These are phyloP conservation scores for Cairneyella variabilis DNA, from an alignment of 495 filamentous ascomycete genomes.

Conservation along the genomic window DNA sequence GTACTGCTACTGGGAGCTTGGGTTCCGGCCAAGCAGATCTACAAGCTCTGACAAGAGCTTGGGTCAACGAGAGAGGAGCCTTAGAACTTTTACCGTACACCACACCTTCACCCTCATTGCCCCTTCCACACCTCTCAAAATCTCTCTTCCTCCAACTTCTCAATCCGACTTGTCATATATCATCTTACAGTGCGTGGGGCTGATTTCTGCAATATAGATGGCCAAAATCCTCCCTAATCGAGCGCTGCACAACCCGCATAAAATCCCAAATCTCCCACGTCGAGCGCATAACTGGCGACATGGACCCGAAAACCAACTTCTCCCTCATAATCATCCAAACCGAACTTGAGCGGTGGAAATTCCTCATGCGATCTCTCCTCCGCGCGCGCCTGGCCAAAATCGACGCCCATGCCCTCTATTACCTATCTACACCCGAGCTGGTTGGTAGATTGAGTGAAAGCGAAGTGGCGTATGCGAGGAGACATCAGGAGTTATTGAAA, in stretches of 20 bases:
- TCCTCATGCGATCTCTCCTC: constrained; percentile 78
- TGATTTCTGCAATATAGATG: no score
- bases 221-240: constrained; percentile 49
- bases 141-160: neutral
- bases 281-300: constrained; percentile 70
- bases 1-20: neutral
- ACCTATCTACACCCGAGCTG: constrained; percentile 47
- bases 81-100: constrained; percentile 67
- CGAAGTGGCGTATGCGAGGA: constrained; percentile 72
- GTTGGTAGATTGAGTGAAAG: constrained; percentile 57
- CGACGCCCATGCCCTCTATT: constrained; percentile 62
- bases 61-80: constrained; percentile 85
- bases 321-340: constrained; percentile 93
- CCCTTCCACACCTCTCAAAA: neutral
- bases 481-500: constrained; percentile 78
- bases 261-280: constrained; percentile 64
- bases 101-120: neutral
- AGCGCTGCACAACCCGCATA: constrained; percentile 74
- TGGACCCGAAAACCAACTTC: constrained; percentile 87
- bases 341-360: constrained; percentile 91
- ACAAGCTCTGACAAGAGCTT: constrained; percentile 83
- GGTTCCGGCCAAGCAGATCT: constrained; percentile 51
- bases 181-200: no score
- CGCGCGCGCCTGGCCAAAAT: constrained; percentile 87
- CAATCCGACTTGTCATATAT: no score